Percentiles rank a stretch among this genome's conserved stretches.
phyloP scores from a whole-genome alignment of 768 basidiomycete species.

The Tulasnella calospora region DNA sequence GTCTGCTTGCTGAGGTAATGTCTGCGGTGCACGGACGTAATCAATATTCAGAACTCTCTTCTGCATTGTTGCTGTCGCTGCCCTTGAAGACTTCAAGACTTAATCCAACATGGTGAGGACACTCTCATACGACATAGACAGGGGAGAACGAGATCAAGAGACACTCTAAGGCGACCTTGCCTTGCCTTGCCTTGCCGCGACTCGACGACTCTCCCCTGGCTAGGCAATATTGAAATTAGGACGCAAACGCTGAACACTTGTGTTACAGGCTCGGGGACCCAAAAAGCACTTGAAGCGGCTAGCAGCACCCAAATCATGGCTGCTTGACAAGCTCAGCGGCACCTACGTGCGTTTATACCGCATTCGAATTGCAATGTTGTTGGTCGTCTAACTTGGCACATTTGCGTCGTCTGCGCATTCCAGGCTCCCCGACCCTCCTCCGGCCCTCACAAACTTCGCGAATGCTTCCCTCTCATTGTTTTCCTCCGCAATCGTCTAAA shows the following conservation, averaged over 20 bases:
- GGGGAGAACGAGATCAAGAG: not conserved
- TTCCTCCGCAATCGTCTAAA: constrained; percentile 99
- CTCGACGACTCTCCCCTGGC: not conserved
- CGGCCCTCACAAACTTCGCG: constrained; percentile 98
- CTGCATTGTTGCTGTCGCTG: not conserved
- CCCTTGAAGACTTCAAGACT: not conserved
- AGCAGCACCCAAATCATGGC: constrained; percentile 97
- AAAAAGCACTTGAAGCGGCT: constrained; percentile 99
- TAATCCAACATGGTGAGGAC: constrained; percentile 13
- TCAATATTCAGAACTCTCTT: not conserved
- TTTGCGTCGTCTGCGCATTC: constrained; percentile 20
- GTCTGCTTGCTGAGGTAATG: not conserved
- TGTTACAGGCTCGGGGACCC: constrained; percentile 84
- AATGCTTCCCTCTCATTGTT: constrained; percentile 93
- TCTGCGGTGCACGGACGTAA: not conserved
- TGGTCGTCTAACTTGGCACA: constrained; percentile 11
- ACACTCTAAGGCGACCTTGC: not conserved
- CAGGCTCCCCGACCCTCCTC: constrained; percentile 95
- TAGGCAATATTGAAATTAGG: not conserved
- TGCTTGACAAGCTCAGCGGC: constrained; percentile 97
- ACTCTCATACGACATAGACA: not conserved
- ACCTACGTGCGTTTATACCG: constrained; percentile 64
- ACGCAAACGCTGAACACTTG: constrained; percentile 27
- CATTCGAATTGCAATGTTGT: not conserved
- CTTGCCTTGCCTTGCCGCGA: not conserved